A percentile compares a stretch with the other conserved stretches of the same genome.
phyloP scores from a whole-genome alignment of 2,329 filamentous ascomycete genomes.

The Exophiala sp. region DNA sequence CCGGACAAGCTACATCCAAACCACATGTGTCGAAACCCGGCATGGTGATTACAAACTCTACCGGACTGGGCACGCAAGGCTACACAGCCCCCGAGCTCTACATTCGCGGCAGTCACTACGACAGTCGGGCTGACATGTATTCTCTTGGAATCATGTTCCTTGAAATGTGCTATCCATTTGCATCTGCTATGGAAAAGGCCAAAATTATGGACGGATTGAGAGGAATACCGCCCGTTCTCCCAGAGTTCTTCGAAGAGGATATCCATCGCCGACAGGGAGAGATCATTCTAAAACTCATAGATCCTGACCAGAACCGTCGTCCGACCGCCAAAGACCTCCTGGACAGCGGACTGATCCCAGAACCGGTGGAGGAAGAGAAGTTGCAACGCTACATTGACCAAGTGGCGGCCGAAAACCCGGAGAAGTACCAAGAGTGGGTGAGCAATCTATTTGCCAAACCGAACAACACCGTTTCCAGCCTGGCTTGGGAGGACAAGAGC shows the following conservation, averaged over 20 bases:
- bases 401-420: constrained; percentile 73
- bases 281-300: constrained; percentile 73
- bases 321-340: constrained; percentile 78
- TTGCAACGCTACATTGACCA: constrained; percentile 77
- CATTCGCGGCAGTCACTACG: constrained; percentile 57
- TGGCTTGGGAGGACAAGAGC: constrained; percentile 24
- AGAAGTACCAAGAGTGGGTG: constrained; percentile 48
- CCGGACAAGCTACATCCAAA: constrained; percentile 53
- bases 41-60: constrained; percentile 19
- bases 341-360: constrained; percentile 76
- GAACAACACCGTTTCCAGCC: constrained; percentile 21
- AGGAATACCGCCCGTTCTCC: constrained; percentile 65
- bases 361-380: constrained; percentile 88
- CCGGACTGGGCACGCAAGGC: constrained; percentile 67
- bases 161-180: constrained; percentile 74
- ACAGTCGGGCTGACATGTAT: constrained; percentile 96
- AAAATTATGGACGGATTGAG: constrained; percentile 50
- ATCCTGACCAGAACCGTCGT: constrained; percentile 72
- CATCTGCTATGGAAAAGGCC: constrained; percentile 59
- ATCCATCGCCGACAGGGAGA: constrained; percentile 55
- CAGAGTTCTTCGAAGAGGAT: constrained; percentile 58
- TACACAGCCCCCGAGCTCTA: constrained; percentile 92
- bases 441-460: constrained; percentile 19
- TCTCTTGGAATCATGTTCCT: constrained; percentile 97
- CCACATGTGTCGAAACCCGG: constrained; percentile 9